Conservation (phyloP, 192 early-diverging fungal species). For the Umbelopsis sp. region DNA sequence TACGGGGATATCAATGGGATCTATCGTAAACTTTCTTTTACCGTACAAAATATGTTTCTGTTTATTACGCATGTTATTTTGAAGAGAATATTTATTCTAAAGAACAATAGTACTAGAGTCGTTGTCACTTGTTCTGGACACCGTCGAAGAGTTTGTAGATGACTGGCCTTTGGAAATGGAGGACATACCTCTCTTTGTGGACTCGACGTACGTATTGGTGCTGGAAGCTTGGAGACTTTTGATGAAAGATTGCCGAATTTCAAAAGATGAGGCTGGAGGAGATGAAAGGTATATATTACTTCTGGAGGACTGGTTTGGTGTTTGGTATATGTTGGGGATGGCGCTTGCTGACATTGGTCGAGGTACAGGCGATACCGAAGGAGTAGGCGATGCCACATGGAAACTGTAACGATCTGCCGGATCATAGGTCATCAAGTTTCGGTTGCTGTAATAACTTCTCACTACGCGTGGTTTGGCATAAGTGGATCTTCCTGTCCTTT, state of each 20-base stretch:
- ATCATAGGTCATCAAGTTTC: background rate
- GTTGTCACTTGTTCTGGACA: conserved; percentile 1
- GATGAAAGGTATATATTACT: background rate
- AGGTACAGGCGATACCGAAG: background rate
- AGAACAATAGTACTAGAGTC: conserved; percentile 6
- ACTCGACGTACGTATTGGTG: background rate
- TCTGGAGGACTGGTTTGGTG: background rate
- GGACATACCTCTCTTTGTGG: background rate
- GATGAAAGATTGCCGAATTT: conserved; percentile 1
- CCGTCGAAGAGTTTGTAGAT: background rate
- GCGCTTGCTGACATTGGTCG: background rate
- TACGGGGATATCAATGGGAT: too few relatives aligned
- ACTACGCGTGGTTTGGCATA: background rate
- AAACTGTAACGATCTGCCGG: background rate
- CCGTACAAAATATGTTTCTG: background rate
- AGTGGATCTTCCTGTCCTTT: conserved; percentile 39
- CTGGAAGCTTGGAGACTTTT: background rate
- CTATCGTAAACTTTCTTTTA: too few relatives aligned
- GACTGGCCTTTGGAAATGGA: background rate
- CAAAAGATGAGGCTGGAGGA: conserved; percentile 6
- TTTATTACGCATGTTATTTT: background rate
- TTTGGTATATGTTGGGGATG: background rate
- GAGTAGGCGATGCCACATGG: background rate
- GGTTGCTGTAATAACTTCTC: background rate
- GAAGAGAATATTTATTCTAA: background rate